Evolutionary conservation across 768 basidiomycete genomes (phyloP).

Genomic region (Sistotremastrum suecicum): DNA sequence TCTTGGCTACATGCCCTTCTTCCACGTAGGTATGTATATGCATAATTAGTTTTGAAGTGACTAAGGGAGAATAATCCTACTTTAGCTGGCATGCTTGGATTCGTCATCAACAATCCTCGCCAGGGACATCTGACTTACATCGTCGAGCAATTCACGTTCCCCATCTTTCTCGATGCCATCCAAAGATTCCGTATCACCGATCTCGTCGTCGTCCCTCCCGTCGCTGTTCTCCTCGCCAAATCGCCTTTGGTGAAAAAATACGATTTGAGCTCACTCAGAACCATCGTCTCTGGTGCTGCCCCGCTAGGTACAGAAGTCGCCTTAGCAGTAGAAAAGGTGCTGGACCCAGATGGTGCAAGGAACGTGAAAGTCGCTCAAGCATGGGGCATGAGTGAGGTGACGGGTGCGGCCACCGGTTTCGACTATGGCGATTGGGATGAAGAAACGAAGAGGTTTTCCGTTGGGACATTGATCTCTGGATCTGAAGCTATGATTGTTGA

Average conservation of each 20-base stretch:
- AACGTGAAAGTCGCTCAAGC: slow-evolving; percentile 9
- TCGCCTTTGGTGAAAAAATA: slow-evolving; percentile 18
- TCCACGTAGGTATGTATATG: not conserved
- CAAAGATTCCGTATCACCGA: not conserved
- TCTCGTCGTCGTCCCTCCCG: slow-evolving; percentile 18
- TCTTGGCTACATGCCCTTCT: not conserved
- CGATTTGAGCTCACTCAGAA: slow-evolving; percentile 18
- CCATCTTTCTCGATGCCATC: not conserved
- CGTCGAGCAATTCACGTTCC: not conserved
- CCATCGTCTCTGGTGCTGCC: slow-evolving; percentile 23
- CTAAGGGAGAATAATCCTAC: not conserved
- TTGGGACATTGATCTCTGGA: slow-evolving; percentile 20
- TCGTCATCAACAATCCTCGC: not conserved
- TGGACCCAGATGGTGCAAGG: slow-evolving; percentile 2
- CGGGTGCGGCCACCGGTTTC: slow-evolving; percentile 17
- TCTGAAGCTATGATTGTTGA: slow-evolving; percentile 22
- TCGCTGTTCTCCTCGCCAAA: slow-evolving; percentile 21
- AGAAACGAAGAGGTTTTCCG: slow-evolving; percentile 13
- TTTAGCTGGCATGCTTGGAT: not conserved
- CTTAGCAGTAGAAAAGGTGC: slow-evolving; percentile 11
- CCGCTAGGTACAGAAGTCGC: slow-evolving; percentile 19
- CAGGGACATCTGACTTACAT: not conserved
- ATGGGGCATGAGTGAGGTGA: slow-evolving; percentile 21
- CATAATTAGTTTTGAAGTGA: not conserved
- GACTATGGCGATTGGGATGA: slow-evolving; percentile 5